phyloP scores from a whole-genome alignment of 352 stramenopile species.

The Phytophthora europaea region DNA sequence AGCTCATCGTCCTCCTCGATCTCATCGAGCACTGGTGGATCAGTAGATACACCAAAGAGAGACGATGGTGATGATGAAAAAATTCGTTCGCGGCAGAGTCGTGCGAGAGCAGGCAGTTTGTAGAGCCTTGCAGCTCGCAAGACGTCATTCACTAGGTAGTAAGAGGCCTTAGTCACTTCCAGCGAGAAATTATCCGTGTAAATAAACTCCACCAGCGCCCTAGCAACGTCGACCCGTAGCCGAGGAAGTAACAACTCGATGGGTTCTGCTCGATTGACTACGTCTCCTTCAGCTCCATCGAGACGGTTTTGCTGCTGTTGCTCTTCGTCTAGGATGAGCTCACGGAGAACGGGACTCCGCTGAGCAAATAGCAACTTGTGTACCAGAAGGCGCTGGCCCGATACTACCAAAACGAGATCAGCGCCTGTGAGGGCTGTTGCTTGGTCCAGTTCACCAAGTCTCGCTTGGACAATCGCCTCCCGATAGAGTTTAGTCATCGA shows the following conservation, averaged over 20 bases:
- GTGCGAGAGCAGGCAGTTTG: conserved; percentile 49
- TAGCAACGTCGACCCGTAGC: conserved; percentile 63
- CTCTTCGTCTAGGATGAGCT: conserved; percentile 67
- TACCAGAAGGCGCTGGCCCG: conserved; percentile 45
- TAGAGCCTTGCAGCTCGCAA: conserved; percentile 56
- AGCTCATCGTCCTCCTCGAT: conserved; percentile 15
- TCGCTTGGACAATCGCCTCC: conserved; percentile 15
- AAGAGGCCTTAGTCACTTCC: conserved; percentile 44
- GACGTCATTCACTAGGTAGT: conserved; percentile 72
- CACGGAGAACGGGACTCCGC: conserved; percentile 58
- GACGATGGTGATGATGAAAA: conserved; percentile 34
- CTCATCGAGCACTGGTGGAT: background rate
- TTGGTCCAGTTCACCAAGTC: conserved; percentile 4
- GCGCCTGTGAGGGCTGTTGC: conserved; percentile 7
- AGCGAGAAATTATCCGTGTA: conserved; percentile 76
- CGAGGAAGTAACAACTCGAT: conserved; percentile 65
- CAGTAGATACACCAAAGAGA: conserved; percentile 1
- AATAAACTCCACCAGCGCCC: conserved; percentile 70
- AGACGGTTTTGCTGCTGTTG: conserved; percentile 23
- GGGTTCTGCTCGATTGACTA: background rate
- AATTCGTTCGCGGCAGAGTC: conserved; percentile 49
- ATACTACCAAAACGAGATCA: conserved; percentile 66
- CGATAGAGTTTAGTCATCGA: conserved; percentile 51
- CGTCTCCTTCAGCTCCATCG: conserved; percentile 1
- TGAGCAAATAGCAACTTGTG: conserved; percentile 74